Base-by-base conservation (phyloP, 2,329 filamentous ascomycete genomes). In the Parascedosporium putredinis region DNA sequence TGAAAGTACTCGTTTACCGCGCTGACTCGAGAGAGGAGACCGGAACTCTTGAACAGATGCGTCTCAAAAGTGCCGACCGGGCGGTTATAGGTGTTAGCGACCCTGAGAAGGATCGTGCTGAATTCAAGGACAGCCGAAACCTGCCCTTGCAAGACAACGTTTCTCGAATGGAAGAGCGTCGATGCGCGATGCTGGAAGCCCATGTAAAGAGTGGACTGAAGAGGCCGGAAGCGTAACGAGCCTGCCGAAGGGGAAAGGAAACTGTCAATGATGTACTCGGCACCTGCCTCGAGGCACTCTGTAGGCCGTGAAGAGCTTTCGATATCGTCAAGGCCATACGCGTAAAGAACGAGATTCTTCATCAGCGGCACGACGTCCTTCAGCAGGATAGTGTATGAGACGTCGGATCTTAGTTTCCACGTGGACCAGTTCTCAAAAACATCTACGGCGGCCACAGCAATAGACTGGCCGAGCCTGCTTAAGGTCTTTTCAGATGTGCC, bases 341-440 rank as follows among this genome's bases (percentile, higher is more conserved):
- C 81, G 59, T 83, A 84, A 29, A 75, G 70, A 20, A 96, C 67
- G 25, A 95, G 73, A 43, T 79, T 82, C 55, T 84, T 76, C 60
- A 96, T 83, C 12, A 84, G 76, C 4, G 74, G 74, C 23, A 87
- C 75, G 23, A 95, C 79, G 38, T 75, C 74, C 16, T 75, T 74
- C 52, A 87, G 78, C 45, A 96, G 76, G 50, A 81, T 72, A 47
- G 81, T 78, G 40, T 84, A 81, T 55, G 90, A 83, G 23, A 81
- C 71, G 9, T 80, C 74, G 1, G 77, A 74, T 5, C 78, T 73
- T 62, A 94, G 96, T 56, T 83, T 84, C 93, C 91, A 98, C 4
- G 83, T 88, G 25, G 81, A 79, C 33, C 85, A 86, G 63, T 85
- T 93, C 67, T 95, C 89, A 56, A 94, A 84, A 5, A 94, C 78